phyloP scores from a whole-genome alignment of 345 rosid genomes.

The Hypericum perforatum region DNA sequence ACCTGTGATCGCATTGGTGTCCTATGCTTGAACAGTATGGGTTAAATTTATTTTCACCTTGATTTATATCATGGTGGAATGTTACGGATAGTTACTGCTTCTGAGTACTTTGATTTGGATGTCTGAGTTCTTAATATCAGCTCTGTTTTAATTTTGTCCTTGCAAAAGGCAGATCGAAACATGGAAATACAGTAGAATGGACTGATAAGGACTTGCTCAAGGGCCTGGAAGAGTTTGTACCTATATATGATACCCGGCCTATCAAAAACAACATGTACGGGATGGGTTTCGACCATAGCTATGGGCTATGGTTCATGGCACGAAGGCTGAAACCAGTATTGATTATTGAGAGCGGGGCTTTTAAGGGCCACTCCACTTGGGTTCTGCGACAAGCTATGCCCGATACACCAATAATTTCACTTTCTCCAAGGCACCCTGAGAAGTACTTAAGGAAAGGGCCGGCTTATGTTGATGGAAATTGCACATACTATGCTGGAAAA shows the following conservation, averaged over 20 bases:
- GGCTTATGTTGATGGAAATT: conserved; percentile 92
- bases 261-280: conserved; percentile 89
- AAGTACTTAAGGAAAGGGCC: conserved; percentile 87
- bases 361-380: conserved; percentile 99
- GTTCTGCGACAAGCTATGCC: conserved; percentile 97
- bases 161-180: conserved; percentile 99
- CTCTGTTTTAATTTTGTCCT: conserved; percentile 45
- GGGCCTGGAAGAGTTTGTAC: conserved; percentile 87
- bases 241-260: conserved; percentile 86
- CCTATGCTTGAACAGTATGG: no score
- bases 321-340: conserved; percentile 85
- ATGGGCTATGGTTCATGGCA: conserved; percentile 94
- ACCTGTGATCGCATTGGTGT: no score
- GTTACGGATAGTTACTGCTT: no score
- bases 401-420: conserved; percentile 61
- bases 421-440: conserved; percentile 88
- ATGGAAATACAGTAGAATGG: conserved; percentile 90
- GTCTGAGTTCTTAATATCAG: conserved; percentile 18
- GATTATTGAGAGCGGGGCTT: conserved; percentile 98
- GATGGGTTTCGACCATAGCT: conserved; percentile 99
- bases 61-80: no score
- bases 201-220: conserved; percentile 84
- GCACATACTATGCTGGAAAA: conserved; percentile 97
- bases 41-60: no score
- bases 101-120: not conserved